Base-by-base conservation (phyloP, 2,329 filamentous ascomycete species). In the Aspergillus terreus region DNA sequence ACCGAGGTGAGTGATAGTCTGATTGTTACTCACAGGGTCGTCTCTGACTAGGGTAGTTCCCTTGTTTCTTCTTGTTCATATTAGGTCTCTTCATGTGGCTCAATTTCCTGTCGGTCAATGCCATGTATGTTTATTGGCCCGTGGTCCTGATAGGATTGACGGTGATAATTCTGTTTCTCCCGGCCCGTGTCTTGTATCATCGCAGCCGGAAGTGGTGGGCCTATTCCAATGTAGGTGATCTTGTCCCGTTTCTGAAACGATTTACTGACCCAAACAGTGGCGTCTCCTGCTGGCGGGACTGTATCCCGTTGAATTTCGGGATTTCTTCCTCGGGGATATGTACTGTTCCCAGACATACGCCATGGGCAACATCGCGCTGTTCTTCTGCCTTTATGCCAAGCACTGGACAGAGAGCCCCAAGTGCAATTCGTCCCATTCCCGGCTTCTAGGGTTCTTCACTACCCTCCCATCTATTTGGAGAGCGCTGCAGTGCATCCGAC, bases 321-420 rank as follows among this genome's bases (percentile, higher is more conserved):
- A 99, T 71, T 97, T 99, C 74, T 97, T 96, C 71, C 80, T 97
- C 0, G 94, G 94, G 47, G 94, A 99, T 68, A 96, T 97, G 79
- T 96, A 95, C 71, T 97, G 92, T 71, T 97, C 94, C 2, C 78
- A 95, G 50, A 95, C 92, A 5, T 99, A 99, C 70, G 82, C 87
- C 14, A 89, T 90, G 71, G 87, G 89, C 54, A 96, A 97, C 64
- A 81, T 96, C 36, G 89, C 91, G 61, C 77, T 97, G 0, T 96
- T 97, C 75, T 96, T 96, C 70, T 99, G 94, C 67, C 78, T 97
- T 2, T 99, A 97, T 62, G 84, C 86, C n/a, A 80, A 84, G 48
- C 68, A 78, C 23, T 99, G 92, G 92, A 70, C 81, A 23, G 75
- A 88, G 21, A 89, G 90, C 0, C 58, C 74, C 0, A 82, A 85